Evolutionary conservation across 257 asterid genomes (phyloP).

Genomic region (Solanum chmielewskii): DNA sequence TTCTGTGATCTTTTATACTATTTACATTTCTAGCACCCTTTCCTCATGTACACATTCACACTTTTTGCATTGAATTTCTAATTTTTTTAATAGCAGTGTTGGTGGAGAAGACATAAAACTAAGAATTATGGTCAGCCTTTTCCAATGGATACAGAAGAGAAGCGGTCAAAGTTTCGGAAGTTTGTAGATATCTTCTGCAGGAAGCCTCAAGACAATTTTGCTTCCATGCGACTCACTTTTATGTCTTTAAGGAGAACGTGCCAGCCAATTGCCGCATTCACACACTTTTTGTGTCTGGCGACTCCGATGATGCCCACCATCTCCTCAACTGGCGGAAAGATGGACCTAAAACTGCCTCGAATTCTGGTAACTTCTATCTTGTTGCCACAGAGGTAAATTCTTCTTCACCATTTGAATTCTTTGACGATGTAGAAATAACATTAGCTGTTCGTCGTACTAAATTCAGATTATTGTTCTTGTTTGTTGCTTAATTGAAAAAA

Average conservation of each 20-base stretch:
- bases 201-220: conserved; percentile 53
- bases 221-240: conserved; percentile 72
- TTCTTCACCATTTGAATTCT: background rate
- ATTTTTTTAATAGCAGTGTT: too few relatives aligned
- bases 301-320: too few relatives aligned
- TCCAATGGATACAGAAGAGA: conserved; percentile 61
- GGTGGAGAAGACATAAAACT: conserved; percentile 26
- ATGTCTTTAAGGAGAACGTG: conserved; percentile 82
- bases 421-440: background rate
- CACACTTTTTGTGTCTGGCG: too few relatives aligned
- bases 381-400: conserved; percentile 62
- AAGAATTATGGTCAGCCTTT: conserved; percentile 10
- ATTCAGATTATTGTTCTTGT: background rate
- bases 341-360: conserved; percentile 63
- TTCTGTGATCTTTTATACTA: too few relatives aligned
- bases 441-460: background rate
- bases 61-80: too few relatives aligned
- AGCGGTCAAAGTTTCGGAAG: conserved; percentile 79
- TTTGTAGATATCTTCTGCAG: conserved; percentile 73
- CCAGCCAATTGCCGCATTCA: conserved; percentile 49
- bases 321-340: too few relatives aligned
- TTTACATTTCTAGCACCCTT: too few relatives aligned
- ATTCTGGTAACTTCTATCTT: conserved; percentile 73
- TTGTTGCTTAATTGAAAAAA: background rate
- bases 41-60: too few relatives aligned